Base-by-base conservation (phyloP, 1,284 basidiomycete genomes). In the Pulveroboletus ridleyi region DNA sequence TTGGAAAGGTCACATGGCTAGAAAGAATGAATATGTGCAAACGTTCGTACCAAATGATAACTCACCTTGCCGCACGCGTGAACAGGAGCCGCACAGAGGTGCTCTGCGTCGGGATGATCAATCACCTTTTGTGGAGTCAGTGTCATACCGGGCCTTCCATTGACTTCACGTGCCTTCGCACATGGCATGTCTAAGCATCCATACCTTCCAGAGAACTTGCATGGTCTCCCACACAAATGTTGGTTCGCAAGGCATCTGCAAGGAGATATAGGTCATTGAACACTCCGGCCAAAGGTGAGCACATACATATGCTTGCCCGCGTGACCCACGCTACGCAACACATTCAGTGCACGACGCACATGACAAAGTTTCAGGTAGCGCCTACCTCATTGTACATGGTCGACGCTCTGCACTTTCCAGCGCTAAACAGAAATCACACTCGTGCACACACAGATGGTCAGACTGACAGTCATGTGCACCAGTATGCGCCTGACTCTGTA, bases 41-140 rank as follows among this genome's bases (percentile, higher is more conserved):
- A 22, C 13, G 11, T n/a, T 41, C 39, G 52, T 17, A 20, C n/a
- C 14, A 58, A 8, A 15, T 3, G 25, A 1, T 29, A 5, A 7
- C 76, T 59, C 64, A 84, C 87, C 77, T 83, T 74, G 39, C 85
- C 85, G 63, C 88, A 89, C n/a, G 80, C 80, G 66, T 89, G 88
- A 2, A 80, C 70, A 2, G 76, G 73, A 11, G 86, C 83, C 1
- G 85, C 81, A 69, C 88, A 89, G 57, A 83, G 62, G 66, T 89
- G 87, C 6, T 81, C 82, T 0, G 77, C 79, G 3, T 82, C 84
- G 17, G 62, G 49, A 62, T 87, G 84, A 49, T 75, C 76, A n/a
- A 78, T 75, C 18, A 80, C 71, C 84, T 86, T 58, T 39, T 46
- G n/a, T 20, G 44, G 11, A 7, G 23, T 74, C 8, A 63, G 25